phyloP scores from a whole-genome alignment of 257 asterid genomes.

The Nicotiana knightiana region DNA sequence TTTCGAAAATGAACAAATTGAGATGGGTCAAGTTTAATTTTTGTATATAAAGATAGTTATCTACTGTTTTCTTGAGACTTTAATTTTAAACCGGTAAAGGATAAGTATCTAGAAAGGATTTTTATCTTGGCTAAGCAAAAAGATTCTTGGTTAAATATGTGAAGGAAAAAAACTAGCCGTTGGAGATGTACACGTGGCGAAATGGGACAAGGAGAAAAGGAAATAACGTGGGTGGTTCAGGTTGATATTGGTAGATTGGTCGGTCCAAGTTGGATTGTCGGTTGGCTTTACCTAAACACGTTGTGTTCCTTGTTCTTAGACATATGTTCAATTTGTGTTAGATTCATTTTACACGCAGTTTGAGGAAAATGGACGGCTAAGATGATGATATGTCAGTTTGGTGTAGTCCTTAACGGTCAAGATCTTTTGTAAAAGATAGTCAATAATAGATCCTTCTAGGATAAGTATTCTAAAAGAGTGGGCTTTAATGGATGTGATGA shows the following conservation, averaged over 20 bases:
- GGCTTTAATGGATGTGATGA: background rate
- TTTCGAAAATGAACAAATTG: background rate
- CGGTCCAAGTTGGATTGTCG: constrained; percentile 47
- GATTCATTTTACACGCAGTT: background rate
- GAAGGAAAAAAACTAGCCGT: constrained; percentile 52
- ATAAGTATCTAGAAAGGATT: background rate
- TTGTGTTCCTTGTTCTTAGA: constrained; percentile 15
- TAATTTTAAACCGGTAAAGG: background rate
- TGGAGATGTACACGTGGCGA: constrained; percentile 33
- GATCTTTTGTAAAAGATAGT: background rate
- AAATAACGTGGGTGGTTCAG: constrained; percentile 21
- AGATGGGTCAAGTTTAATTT: background rate
- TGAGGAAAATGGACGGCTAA: background rate
- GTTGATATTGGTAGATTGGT: constrained; percentile 40
- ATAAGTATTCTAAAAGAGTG: background rate
- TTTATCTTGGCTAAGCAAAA: no score
- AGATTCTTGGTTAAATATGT: background rate
- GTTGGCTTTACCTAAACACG: constrained; percentile 17
- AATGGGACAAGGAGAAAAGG: constrained; percentile 10
- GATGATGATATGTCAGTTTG: no score
- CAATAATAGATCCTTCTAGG: background rate
- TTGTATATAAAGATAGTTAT: background rate
- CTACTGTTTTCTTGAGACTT: background rate
- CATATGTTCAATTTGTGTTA: background rate
- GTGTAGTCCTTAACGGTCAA: background rate